A percentile compares a stretch with the other conserved stretches of the same genome.
Conservation (phyloP, 2,329 filamentous ascomycete species). For the Aspergillus intermedius region DNA sequence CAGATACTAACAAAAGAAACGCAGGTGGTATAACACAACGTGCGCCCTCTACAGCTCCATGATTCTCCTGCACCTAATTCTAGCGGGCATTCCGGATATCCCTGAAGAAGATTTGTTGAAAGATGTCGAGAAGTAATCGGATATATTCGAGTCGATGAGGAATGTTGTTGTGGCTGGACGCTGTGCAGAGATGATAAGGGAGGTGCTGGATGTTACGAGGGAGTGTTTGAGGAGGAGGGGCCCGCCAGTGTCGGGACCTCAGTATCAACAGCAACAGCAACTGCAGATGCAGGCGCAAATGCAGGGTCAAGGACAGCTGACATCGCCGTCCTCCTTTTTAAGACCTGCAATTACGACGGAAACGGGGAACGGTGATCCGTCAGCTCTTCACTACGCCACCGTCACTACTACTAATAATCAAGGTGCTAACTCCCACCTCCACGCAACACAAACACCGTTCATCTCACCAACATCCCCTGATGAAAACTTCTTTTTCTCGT, state of each 20-base stretch:
- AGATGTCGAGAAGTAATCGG: conserved; percentile 24
- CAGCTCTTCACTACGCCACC: no score
- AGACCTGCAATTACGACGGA: no score
- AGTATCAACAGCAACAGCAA: no score
- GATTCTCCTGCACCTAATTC: conserved; percentile 26
- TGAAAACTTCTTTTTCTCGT: conserved; percentile 13
- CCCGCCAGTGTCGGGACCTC: background rate
- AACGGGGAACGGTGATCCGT: no score
- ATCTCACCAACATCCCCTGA: background rate
- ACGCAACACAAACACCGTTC: no score
- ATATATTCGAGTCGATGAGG: conserved; percentile 27
- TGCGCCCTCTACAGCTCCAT: conserved; percentile 28
- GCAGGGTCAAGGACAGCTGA: no score
- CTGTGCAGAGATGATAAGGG: conserved; percentile 24
- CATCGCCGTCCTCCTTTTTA: no score
- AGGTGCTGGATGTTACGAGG: conserved; percentile 22
- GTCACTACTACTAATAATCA: no score
- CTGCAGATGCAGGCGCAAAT: background rate
- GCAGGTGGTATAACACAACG: conserved; percentile 28
- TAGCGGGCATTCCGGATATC: conserved; percentile 14
- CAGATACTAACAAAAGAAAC: background rate
- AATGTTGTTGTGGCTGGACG: conserved; percentile 24
- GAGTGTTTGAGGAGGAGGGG: conserved; percentile 9
- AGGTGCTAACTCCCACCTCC: no score
- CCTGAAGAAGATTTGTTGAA: conserved; percentile 16